Percentiles rank a stretch among this genome's conserved stretches.
Conservation (phyloP, 2,329 filamentous ascomycete genomes). For the Mycocentrospora acerina region DNA sequence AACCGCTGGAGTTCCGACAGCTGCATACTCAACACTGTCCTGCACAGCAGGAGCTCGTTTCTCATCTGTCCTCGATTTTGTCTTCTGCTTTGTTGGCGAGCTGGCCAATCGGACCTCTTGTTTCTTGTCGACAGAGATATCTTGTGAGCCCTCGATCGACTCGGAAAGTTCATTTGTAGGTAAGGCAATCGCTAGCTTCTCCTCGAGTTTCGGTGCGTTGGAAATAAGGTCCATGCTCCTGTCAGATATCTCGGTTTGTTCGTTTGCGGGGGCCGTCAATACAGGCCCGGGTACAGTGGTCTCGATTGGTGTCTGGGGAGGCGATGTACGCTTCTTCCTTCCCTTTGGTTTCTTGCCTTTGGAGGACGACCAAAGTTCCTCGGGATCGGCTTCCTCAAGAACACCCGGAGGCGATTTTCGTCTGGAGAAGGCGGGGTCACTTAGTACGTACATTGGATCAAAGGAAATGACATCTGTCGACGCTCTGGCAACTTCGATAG, state of each 20-base stretch:
- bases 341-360: constrained; percentile 50
- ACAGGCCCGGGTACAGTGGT: neutral
- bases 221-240: neutral
- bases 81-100: constrained; percentile 28
- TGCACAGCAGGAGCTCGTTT: constrained; percentile 24
- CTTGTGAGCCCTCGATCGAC: too few relatives aligned
- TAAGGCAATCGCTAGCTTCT: neutral
- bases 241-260: neutral
- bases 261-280: neutral
- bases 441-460: constrained; percentile 39
- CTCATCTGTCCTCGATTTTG: constrained; percentile 35
- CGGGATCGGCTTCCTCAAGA: constrained; percentile 40
- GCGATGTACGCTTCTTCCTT: constrained; percentile 38
- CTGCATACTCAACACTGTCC: constrained; percentile 31
- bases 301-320: constrained; percentile 10
- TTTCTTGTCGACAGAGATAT: too few relatives aligned
- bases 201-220: neutral
- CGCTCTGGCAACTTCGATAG: constrained; percentile 36
- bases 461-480: constrained; percentile 39
- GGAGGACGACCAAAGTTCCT: constrained; percentile 37
- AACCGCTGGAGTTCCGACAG: constrained; percentile 34
- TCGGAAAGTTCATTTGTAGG: too few relatives aligned
- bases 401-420: constrained; percentile 34
- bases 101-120: too few relatives aligned
- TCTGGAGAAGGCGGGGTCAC: constrained; percentile 40